Evolutionary conservation across 2,329 filamentous ascomycete species (phyloP).

Genomic region (Dactylellina drechsleri): DNA sequence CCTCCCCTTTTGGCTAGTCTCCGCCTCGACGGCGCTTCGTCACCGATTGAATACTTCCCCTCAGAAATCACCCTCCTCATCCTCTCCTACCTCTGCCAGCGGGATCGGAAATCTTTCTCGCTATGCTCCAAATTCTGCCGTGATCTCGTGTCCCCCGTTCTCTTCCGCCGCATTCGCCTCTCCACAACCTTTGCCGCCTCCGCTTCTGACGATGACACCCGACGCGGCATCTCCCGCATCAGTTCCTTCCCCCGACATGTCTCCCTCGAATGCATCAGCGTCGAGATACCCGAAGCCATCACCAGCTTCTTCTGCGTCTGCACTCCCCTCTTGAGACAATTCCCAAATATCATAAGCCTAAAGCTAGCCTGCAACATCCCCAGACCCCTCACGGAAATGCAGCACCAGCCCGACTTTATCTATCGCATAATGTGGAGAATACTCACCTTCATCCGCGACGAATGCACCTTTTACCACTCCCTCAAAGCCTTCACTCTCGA

Average conservation of each 20-base stretch:
- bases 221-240: background rate
- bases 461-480: background rate
- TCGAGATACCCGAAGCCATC: constrained; percentile 1
- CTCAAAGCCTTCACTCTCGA: background rate
- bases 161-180: constrained; percentile 1
- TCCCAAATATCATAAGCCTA: background rate
- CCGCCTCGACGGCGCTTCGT: background rate
- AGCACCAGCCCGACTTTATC: background rate
- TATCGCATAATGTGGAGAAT: constrained; percentile 2
- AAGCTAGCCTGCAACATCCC: constrained; percentile 1
- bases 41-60: constrained; percentile 1
- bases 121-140: constrained; percentile 3
- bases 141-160: background rate
- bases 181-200: constrained; percentile 2
- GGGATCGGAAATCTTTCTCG: background rate
- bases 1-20: constrained; percentile 5
- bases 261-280: background rate
- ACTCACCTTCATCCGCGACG: background rate
- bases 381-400: background rate
- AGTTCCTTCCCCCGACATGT: background rate
- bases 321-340: background rate
- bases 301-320: background rate
- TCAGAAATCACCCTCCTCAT: background rate
- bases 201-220: constrained; percentile 2
- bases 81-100: background rate